Conservation (phyloP, 305 asterid species). For the Stenogyne calaminthoides region DNA sequence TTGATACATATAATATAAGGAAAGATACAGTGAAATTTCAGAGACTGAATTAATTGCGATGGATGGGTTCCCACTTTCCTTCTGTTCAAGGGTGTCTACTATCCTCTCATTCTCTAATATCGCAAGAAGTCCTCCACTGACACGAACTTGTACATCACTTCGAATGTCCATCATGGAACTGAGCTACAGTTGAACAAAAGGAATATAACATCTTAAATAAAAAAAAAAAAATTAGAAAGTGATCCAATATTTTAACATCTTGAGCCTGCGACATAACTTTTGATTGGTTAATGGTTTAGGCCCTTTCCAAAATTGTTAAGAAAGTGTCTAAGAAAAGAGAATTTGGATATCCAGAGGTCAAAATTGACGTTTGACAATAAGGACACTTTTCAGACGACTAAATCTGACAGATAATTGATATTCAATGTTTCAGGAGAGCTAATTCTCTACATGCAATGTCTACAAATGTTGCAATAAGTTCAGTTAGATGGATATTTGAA, state of each 20-base stretch:
- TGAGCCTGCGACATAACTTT: constrained; percentile 18
- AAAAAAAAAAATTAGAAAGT: constrained; percentile 18
- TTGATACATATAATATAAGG: constrained; percentile 23
- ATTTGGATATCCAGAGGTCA: constrained; percentile 11
- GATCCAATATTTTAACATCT: constrained; percentile 6
- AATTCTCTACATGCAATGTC: too few relatives aligned
- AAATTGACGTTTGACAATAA: not conserved
- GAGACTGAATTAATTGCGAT: constrained; percentile 73
- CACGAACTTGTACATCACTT: constrained; percentile 95
- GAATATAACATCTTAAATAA: constrained; percentile 20
- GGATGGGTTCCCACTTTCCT: constrained; percentile 70
- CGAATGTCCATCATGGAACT: constrained; percentile 94
- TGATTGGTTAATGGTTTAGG: constrained; percentile 5
- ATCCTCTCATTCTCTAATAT: constrained; percentile 91
- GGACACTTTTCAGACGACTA: constrained; percentile 1
- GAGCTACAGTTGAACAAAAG: constrained; percentile 55
- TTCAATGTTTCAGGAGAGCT: constrained; percentile 2
- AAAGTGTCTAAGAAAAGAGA: not conserved
- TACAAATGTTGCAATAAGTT: constrained; percentile 19
- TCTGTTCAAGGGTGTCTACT: constrained; percentile 71
- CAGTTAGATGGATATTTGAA: constrained; percentile 13
- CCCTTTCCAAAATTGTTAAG: not conserved
- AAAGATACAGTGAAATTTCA: constrained; percentile 88
- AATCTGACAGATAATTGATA: constrained; percentile 12
- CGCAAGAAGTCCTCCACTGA: constrained; percentile 97